Conservation (phyloP, 176 grass and related monocot species). For the Thalia dealbata region DNA sequence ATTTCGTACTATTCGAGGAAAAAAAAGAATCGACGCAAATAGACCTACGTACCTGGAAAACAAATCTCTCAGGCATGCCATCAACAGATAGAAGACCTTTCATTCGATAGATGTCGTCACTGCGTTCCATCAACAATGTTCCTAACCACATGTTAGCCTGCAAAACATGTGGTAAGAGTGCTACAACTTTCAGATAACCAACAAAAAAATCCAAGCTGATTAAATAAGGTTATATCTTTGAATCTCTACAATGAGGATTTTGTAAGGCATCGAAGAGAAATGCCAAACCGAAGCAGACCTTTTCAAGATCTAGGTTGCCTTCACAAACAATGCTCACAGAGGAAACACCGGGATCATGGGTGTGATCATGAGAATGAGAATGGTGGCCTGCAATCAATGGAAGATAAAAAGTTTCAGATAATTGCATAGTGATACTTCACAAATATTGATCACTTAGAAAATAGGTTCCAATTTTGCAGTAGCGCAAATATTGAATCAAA, state of each 20-base stretch:
- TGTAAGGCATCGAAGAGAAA: background rate
- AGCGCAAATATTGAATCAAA: too few species aligned
- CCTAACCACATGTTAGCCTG: slow-evolving; percentile 96
- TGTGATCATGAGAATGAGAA: slow-evolving; percentile 70
- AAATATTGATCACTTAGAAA: background rate
- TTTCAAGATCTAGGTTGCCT: slow-evolving; percentile 91
- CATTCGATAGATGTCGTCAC: slow-evolving; percentile 96
- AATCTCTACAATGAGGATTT: background rate
- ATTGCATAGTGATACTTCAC: background rate
- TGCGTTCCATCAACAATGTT: slow-evolving; percentile 69
- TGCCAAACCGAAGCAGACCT: slow-evolving; percentile 24
- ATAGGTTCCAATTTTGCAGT: too few species aligned
- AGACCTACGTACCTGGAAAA: slow-evolving; percentile 61
- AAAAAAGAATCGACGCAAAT: background rate
- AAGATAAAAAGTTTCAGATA: background rate
- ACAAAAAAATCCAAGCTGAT: background rate
- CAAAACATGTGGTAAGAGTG: background rate
- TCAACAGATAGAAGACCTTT: slow-evolving; percentile 83
- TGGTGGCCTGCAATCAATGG: slow-evolving; percentile 54
- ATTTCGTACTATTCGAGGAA: slow-evolving; percentile 1
- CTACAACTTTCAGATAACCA: background rate
- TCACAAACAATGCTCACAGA: slow-evolving; percentile 98
- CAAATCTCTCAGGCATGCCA: slow-evolving; percentile 92
- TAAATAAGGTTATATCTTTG: slow-evolving; percentile 14
- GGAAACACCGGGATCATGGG: slow-evolving; percentile 89